These are phyloP conservation scores for Nyctanthes arbortristis DNA, from an alignment of 257 asterid genomes.

Conservation along the genomic window DNA sequence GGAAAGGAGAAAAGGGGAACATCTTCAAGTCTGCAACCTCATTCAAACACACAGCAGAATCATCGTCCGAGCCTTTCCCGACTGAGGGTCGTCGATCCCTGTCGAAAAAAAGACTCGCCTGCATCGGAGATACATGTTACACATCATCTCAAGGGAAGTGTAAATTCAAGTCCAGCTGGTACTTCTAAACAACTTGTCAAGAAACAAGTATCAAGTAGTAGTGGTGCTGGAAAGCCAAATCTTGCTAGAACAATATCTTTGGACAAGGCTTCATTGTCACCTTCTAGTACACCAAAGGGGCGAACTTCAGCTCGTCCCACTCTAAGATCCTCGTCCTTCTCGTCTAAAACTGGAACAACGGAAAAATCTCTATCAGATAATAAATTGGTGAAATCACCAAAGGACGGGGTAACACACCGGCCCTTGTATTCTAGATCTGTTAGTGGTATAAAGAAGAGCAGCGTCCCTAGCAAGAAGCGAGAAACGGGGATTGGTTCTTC, in stretches of 20 bases:
- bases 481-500: not conserved
- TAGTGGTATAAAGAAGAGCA: not conserved
- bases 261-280: slow-evolving; percentile 25
- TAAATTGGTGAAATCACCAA: slow-evolving; percentile 33
- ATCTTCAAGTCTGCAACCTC: slow-evolving; percentile 27
- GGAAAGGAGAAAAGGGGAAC: slow-evolving; percentile 49
- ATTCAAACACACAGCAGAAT: slow-evolving; percentile 16
- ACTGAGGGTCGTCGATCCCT: slow-evolving; percentile 25
- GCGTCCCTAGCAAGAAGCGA: slow-evolving; percentile 10
- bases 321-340: slow-evolving; percentile 30
- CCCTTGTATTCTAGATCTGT: slow-evolving; percentile 7
- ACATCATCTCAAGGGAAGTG: slow-evolving; percentile 40
- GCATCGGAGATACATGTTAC: slow-evolving; percentile 36
- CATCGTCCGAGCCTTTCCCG: slow-evolving; percentile 33
- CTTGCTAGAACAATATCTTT: slow-evolving; percentile 31
- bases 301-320: slow-evolving; percentile 28
- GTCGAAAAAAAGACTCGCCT: slow-evolving; percentile 24
- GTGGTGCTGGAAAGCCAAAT: not conserved
- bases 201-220: slow-evolving; percentile 39
- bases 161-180: slow-evolving; percentile 25
- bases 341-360: slow-evolving; percentile 5
- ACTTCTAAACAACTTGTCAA: slow-evolving; percentile 30
- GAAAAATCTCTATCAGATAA: slow-evolving; percentile 27
- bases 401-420: slow-evolving; percentile 14
- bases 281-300: slow-evolving; percentile 22